Evolutionary conservation across 2,329 filamentous ascomycete genomes (phyloP), one percentile per base, ranked within the genome.

Genomic region (Blastomyces silverae): DNA sequence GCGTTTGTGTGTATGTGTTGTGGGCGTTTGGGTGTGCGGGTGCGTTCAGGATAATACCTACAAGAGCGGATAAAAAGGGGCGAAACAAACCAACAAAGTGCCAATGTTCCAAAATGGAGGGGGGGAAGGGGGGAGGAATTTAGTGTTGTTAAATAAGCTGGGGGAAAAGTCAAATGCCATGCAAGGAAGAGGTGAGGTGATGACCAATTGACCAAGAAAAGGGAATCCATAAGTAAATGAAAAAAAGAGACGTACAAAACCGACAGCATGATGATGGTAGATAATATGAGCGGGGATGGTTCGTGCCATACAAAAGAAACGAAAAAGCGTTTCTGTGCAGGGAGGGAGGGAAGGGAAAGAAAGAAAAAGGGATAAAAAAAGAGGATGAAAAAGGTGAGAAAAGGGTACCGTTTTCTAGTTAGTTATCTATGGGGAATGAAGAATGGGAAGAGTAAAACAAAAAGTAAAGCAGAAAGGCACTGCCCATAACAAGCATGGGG

Each of bases 391-490:
- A 39, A 56, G 48, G 8, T 28, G 44, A 5, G 63, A 46, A 34
- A 46, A 37, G 58, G 31, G 25, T 48, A 59, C 50, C 25, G 31
- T 50, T 48, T 61, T 44, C 39, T 34, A 62, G 15, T 5, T 20
- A 46, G 44, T 46, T 46, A 46, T 46, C 44, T 37, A 25, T 15
- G 25, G 11, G 44, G 59, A 44, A 59, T 20, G 39, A 25, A 61
- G 20, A 61, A 61, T 48, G 31, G 20, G 65, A 50, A 52, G 10
- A 11, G 37, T 37, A 52, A 56, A 64, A 52, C 22, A 61, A 50
- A 58, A 53, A 46, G 37, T 39, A 39, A 57, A 56, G 20, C 22
- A 60, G 6, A 34, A 59, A 37, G 15, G 61, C 22, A 22, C 39
- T 31, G 10, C n/a, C 22, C 20, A 37, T 4, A 50, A 62, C 15